Base-by-base conservation (phyloP, 345 rosid species). In the Physaria fendleri region DNA sequence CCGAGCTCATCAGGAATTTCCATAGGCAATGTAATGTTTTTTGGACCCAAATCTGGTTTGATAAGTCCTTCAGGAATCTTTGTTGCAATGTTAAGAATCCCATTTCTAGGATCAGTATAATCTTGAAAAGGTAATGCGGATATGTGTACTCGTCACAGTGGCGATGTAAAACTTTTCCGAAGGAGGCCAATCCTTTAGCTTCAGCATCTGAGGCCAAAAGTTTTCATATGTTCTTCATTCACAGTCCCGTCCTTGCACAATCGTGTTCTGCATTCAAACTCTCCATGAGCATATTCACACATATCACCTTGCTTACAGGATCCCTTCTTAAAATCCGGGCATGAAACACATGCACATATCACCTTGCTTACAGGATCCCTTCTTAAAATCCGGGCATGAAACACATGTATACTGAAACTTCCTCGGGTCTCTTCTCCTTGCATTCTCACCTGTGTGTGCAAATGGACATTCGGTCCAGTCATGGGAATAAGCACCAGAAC, bases 171-270 rank as follows among this genome's bases (percentile, higher is more conserved):
- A 89, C 57, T 79, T 83, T 69, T 92, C 83, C 0, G 93, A 84
- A 53, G 98, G 98, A 45, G 98, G 98, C 98, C 97, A 92, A 63
- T 92, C 98, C 65, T 92, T 92, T 6, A 92, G 79, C 81, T 92
- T 92, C 58, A 92, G 77, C 94, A 92, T 89, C 79, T 79, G 81
- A 5, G 97, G 98, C 98, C 98, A 92, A 30, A 77, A 78, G 79
- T 88, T 88, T 0, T 5, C 3, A 62, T 84, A 92, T 5, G 47
- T 75, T 75, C 95, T 85, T 51, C 98, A n/a, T n/a, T n/a, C n/a
- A n/a, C 71, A 2, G 79, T 81, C 17, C 96, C 92, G 48, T 91
- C 97, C 65, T 91, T 91, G 71, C 97, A 91, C 43, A 91, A 72
- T 8, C 97, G 68, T 27, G 97, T 91, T 52, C 96, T 82, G 68